Conservation (phyloP, 225 moss, liverwort and hornwort species). For the Antitrichia curtipendula region DNA sequence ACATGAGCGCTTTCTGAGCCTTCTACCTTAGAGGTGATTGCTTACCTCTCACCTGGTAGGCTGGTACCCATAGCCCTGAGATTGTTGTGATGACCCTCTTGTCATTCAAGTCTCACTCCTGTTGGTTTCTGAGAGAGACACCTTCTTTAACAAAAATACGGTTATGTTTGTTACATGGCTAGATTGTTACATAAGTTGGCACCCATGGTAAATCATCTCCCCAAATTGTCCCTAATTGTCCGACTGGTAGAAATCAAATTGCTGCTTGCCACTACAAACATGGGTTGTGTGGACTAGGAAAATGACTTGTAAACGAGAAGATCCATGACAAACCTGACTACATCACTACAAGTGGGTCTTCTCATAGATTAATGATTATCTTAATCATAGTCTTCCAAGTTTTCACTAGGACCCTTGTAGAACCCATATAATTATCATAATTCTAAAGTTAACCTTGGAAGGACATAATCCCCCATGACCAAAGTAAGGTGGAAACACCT, state of each 20-base stretch:
- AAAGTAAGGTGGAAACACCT: too few species aligned
- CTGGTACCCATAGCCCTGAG: background rate
- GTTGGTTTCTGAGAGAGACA: background rate
- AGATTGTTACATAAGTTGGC: background rate
- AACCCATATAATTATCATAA: background rate
- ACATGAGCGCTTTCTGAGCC: too few species aligned
- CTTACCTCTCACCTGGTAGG: background rate
- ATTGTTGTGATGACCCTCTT: background rate
- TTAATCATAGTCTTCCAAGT: background rate
- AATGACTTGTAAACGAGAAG: background rate
- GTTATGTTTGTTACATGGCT: background rate
- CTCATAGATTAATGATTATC: too few species aligned
- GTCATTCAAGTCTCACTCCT: background rate
- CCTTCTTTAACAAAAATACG: background rate
- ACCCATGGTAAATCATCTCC: too few species aligned
- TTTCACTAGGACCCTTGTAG: background rate
- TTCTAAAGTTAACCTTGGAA: accelerated
- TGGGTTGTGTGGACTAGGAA: background rate
- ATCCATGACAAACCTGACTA: background rate
- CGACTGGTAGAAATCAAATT: accelerated
- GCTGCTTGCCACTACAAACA: accelerated
- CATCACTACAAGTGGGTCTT: background rate
- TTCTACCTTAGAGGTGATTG: background rate
- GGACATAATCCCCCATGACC: accelerated
- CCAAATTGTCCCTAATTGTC: accelerated